Evolutionary conservation across 495 filamentous ascomycete species (phyloP).

Genomic region (Trichoderma gamsii): DNA sequence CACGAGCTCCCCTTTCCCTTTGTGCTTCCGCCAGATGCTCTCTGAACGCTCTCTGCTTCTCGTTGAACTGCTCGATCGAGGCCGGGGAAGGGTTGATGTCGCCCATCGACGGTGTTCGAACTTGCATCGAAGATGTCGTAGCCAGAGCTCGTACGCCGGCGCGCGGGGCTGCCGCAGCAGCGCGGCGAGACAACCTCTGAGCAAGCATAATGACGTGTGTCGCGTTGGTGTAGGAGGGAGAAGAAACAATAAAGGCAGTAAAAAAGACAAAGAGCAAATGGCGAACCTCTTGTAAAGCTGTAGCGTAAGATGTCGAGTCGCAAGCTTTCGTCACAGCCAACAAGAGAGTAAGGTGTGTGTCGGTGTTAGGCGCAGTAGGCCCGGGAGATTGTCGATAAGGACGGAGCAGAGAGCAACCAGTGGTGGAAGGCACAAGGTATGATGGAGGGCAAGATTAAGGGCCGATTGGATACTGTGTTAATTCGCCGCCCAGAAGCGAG

Average conservation of each 20-base stretch:
- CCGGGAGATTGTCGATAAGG: background rate
- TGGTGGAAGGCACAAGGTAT: slow-evolving; percentile 18
- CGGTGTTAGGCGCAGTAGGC: background rate
- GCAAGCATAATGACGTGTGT: slow-evolving; percentile 2
- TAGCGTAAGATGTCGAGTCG: background rate
- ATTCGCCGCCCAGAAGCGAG: background rate
- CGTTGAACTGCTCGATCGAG: slow-evolving; percentile 65
- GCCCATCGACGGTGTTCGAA: slow-evolving; percentile 65
- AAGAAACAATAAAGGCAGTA: background rate
- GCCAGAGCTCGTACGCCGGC: slow-evolving; percentile 51
- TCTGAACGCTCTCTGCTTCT: slow-evolving; percentile 78
- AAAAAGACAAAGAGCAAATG: background rate
- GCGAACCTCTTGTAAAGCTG: background rate
- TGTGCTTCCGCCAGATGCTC: slow-evolving; percentile 69
- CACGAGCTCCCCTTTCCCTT: slow-evolving; percentile 80
- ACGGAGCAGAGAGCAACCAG: slow-evolving; percentile 17
- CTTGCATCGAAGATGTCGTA: slow-evolving; percentile 44
- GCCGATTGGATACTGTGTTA: slow-evolving; percentile 25
- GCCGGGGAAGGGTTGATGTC: slow-evolving; percentile 66
- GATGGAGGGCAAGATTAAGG: slow-evolving; percentile 24
- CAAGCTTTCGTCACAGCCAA: background rate
- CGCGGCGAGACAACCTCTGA: slow-evolving; percentile 23
- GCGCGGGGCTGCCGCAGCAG: slow-evolving; percentile 41
- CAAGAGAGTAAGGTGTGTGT: background rate
- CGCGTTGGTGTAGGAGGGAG: background rate